Evolutionary conservation across 768 basidiomycete species (phyloP).

Genomic region (Rhodotorula taiwanensis): DNA sequence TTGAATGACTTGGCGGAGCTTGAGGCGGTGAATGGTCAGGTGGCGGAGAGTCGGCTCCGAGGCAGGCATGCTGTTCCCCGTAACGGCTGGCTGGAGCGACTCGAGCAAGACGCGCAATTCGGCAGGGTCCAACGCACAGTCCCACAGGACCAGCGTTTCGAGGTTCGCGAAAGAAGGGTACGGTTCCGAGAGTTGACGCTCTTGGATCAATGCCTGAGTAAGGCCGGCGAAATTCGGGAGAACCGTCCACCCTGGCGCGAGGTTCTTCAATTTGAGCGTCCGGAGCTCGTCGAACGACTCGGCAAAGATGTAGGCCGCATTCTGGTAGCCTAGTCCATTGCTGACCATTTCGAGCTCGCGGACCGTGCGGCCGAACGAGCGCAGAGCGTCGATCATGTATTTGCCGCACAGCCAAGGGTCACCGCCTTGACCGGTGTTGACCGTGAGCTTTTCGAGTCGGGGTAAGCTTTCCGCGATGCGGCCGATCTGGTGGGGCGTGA

Average conservation of each 20-base stretch:
- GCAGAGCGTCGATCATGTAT: neutral
- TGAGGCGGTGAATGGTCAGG: slow-evolving; percentile 3
- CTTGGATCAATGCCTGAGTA: no score
- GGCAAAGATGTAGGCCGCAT: neutral
- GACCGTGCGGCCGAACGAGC: neutral
- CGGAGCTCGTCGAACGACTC: neutral
- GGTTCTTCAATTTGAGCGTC: neutral
- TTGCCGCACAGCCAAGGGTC: neutral
- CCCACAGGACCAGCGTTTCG: slow-evolving; percentile 3
- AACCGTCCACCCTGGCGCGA: neutral
- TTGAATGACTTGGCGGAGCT: neutral
- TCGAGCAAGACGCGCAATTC: slow-evolving; percentile 7
- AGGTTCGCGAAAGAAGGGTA: neutral
- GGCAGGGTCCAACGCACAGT: neutral
- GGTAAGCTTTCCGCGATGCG: neutral
- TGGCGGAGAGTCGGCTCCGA: no score
- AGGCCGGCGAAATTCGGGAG: neutral
- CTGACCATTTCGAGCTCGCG: neutral
- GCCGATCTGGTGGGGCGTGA: neutral
- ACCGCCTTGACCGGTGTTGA: neutral
- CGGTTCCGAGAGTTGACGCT: neutral
- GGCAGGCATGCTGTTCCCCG: neutral
- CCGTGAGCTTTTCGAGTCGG: neutral
- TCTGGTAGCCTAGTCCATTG: neutral
- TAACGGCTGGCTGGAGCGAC: neutral